These are phyloP conservation scores for Osmanthus fragrans DNA, from an alignment of 257 asterid species.

Conservation along the genomic window DNA sequence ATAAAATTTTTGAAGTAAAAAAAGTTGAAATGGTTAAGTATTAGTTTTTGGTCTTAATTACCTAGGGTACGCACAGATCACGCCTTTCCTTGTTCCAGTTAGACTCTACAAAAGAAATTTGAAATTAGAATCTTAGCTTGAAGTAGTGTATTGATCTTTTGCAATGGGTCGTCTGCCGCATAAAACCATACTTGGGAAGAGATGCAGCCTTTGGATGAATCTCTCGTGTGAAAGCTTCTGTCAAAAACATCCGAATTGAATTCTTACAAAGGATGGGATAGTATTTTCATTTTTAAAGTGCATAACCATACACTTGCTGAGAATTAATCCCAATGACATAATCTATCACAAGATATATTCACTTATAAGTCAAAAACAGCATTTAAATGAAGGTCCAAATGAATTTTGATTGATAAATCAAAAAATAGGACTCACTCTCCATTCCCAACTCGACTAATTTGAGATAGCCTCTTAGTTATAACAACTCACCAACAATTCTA, in stretches of 20 bases:
- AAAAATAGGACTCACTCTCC: no score
- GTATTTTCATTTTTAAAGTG: neutral
- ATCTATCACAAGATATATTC: no score
- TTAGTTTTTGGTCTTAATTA: neutral
- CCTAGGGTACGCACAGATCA: slow-evolving; percentile 51
- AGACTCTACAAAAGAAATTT: slow-evolving; percentile 38
- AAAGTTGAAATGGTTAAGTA: neutral
- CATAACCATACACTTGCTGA: no score
- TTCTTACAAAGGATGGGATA: slow-evolving; percentile 43
- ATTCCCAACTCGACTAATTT: no score
- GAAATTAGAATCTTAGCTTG: neutral
- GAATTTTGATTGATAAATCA: no score
- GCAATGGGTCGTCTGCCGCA: no score
- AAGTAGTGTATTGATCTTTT: neutral
- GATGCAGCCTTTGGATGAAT: slow-evolving; percentile 53
- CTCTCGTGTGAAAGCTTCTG: slow-evolving; percentile 56
- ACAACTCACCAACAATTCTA: slow-evolving; percentile 39
- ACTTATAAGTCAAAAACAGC: no score
- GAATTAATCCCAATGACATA: no score
- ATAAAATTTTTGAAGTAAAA: neutral
- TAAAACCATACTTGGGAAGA: slow-evolving; percentile 35
- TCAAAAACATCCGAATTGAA: slow-evolving; percentile 48
- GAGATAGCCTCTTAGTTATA: no score
- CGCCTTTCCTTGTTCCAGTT: slow-evolving; percentile 58
- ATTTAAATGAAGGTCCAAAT: no score